These are phyloP conservation scores for Marasmius oreades DNA, from an alignment of 1,284 basidiomycete species.

Conservation along the genomic window DNA sequence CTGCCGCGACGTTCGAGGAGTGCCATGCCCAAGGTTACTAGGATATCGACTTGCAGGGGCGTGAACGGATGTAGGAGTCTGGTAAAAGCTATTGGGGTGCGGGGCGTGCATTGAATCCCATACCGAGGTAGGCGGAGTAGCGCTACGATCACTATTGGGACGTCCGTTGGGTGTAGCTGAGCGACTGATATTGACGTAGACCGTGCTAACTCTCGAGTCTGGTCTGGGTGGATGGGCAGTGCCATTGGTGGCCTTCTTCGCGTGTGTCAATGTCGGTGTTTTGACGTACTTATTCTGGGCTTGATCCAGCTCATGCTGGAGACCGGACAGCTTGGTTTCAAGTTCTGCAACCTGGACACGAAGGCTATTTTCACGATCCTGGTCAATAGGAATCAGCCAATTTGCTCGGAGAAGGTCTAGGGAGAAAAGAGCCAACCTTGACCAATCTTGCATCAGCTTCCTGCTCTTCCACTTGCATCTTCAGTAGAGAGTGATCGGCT, in stretches of 20 bases:
- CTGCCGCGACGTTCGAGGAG: conserved; percentile 20
- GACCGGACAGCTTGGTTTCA: conserved; percentile 56
- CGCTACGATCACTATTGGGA: conserved; percentile 30
- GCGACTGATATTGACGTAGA: conserved; percentile 35
- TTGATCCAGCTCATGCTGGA: conserved; percentile 60
- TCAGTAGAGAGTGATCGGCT: conserved; percentile 61
- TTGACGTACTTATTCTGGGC: conserved; percentile 19
- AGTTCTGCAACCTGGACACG: conserved; percentile 62
- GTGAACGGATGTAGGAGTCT: conserved; percentile 22
- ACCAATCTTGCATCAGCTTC: conserved; percentile 64
- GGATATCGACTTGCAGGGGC: conserved; percentile 34
- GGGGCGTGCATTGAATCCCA: conserved; percentile 78
- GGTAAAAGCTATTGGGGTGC: conserved; percentile 7
- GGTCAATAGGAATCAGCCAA: conserved; percentile 9
- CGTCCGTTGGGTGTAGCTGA: conserved; percentile 30
- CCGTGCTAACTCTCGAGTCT: conserved; percentile 66
- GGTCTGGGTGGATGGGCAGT: conserved; percentile 48
- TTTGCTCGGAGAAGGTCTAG: conserved; percentile 7
- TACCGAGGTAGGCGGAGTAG: conserved; percentile 53
- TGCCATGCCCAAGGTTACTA: conserved; percentile 30
- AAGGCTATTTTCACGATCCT: conserved; percentile 70
- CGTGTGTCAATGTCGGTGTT: conserved; percentile 20
- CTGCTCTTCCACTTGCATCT: conserved; percentile 68
- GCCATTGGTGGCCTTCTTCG: conserved; percentile 29
- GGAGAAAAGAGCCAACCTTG: conserved; percentile 44